These are phyloP conservation scores for Penicillium roqueforti DNA, from an alignment of 495 filamentous ascomycete genomes.

Conservation along the genomic window DNA sequence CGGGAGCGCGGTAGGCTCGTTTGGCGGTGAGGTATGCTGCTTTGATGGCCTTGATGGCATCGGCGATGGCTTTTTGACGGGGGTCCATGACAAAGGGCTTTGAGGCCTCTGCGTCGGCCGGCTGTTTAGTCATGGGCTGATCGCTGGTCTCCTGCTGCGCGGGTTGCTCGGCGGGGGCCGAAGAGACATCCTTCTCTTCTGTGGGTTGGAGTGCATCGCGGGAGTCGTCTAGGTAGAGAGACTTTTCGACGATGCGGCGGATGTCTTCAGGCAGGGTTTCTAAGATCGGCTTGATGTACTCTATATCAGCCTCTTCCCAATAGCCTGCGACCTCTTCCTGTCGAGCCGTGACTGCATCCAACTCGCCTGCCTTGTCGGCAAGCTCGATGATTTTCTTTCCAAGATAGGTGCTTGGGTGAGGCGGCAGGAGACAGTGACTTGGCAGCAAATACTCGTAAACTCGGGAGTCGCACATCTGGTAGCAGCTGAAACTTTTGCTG, in stretches of 20 bases:
- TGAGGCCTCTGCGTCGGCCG: neutral
- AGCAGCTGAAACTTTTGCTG: conserved; percentile 81
- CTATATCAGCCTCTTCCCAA: conserved; percentile 76
- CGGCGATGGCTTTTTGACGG: conserved; percentile 41
- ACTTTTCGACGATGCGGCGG: conserved; percentile 37
- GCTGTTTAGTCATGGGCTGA: conserved; percentile 9
- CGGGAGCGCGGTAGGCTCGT: conserved; percentile 73
- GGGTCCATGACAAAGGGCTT: conserved; percentile 24
- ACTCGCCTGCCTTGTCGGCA: conserved; percentile 64
- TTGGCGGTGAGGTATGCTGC: conserved; percentile 73
- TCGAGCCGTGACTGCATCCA: conserved; percentile 60
- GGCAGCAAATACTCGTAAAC: conserved; percentile 97
- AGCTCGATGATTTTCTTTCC: conserved; percentile 71
- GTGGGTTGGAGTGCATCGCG: conserved; percentile 13
- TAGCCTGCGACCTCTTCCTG: conserved; percentile 75
- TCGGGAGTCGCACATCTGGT: conserved; percentile 86
- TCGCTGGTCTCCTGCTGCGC: conserved; percentile 8
- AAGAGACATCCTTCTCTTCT: conserved; percentile 7
- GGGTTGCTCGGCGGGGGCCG: conserved; percentile 9
- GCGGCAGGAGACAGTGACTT: conserved; percentile 83
- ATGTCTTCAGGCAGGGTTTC: conserved; percentile 48
- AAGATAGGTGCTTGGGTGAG: conserved; percentile 80
- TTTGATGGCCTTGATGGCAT: conserved; percentile 70
- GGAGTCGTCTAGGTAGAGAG: conserved; percentile 31
- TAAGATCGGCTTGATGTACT: conserved; percentile 70